Conservation (phyloP, 768 basidiomycete species). For the Trametes cubensis region DNA sequence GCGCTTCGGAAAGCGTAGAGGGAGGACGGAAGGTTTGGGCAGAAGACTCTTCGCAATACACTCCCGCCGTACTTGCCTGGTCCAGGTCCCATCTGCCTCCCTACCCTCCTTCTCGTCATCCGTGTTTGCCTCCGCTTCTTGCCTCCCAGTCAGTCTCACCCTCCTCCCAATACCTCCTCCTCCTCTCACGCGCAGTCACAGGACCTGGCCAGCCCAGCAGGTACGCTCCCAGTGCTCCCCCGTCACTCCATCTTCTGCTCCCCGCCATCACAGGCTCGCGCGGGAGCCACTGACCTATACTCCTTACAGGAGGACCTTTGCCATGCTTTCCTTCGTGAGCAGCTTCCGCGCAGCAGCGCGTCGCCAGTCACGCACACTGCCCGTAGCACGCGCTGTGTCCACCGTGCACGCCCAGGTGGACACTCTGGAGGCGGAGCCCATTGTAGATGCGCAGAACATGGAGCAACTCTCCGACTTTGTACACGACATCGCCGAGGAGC, state of each 20-base stretch:
- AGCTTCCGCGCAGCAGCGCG: constrained; percentile 20
- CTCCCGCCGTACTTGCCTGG: constrained; percentile 1
- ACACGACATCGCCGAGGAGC: constrained; percentile 2
- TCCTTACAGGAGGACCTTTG: not conserved
- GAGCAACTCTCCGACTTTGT: not conserved
- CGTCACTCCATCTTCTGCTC: constrained; percentile 7
- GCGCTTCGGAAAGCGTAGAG: no score
- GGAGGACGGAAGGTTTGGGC: no score
- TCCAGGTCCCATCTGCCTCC: not conserved
- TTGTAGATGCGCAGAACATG: not conserved
- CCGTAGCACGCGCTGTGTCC: constrained; percentile 8
- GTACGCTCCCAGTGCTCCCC: constrained; percentile 15
- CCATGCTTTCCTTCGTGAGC: constrained; percentile 20
- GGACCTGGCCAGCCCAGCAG: not conserved
- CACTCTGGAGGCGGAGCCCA: not conserved
- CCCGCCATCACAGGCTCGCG: not conserved
- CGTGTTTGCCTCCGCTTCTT: not conserved
- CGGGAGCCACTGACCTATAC: constrained; percentile 9
- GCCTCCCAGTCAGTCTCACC: constrained; percentile 2
- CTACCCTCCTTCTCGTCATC: constrained; percentile 8
- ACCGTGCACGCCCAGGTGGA: not conserved
- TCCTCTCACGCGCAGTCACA: constrained; percentile 15
- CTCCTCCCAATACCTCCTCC: not conserved
- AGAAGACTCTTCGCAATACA: not conserved
- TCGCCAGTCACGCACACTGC: constrained; percentile 5